Evolutionary conservation across 2,329 filamentous ascomycete genomes (phyloP).

Genomic region (Teratosphaeria gauchensis): DNA sequence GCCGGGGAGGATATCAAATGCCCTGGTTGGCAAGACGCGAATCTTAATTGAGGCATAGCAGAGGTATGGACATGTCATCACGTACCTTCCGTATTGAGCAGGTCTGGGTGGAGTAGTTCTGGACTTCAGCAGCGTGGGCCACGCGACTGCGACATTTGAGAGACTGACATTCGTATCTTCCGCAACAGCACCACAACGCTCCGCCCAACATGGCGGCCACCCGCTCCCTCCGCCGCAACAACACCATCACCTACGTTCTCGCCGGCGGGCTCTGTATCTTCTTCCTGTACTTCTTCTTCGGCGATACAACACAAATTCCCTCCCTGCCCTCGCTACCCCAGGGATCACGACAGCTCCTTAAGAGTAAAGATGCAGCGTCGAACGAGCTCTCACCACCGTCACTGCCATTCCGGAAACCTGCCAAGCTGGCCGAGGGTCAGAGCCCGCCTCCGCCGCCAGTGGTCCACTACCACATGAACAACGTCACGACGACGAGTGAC

Average conservation of each 20-base stretch:
- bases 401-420: constrained; percentile 61
- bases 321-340: constrained; percentile 35
- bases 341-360: constrained; percentile 36
- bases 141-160: not conserved
- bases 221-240: constrained; percentile 62
- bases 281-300: constrained; percentile 41
- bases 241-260: constrained; percentile 63
- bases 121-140: not conserved
- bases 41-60: not conserved
- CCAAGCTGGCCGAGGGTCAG: constrained; percentile 43
- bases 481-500: constrained; percentile 70
- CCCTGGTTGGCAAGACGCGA: not conserved
- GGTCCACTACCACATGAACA: constrained; percentile 88
- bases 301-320: constrained; percentile 53
- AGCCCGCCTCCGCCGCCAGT: constrained; percentile 67
- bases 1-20: not conserved
- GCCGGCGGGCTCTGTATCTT: constrained; percentile 60
- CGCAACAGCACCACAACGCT: not conserved
- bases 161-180: not conserved
- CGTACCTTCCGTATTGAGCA: not conserved
- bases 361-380: constrained; percentile 48
- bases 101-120: not conserved
- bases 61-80: not conserved
- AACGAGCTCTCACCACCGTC: constrained; percentile 66
- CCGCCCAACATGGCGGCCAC: constrained; percentile 43